Conservation (phyloP, 169 alveolate genomes). For the Plasmodium vinckei region DNA sequence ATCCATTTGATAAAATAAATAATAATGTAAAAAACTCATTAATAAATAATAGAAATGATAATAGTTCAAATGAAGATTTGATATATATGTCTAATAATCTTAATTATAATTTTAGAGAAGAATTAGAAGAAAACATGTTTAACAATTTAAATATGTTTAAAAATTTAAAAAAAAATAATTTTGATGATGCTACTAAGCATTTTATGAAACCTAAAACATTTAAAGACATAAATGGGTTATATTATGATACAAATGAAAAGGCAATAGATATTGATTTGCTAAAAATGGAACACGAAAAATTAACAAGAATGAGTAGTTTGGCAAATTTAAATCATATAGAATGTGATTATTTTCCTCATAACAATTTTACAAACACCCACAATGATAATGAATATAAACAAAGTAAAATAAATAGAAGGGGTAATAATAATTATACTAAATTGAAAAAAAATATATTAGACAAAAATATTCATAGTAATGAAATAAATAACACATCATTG, state of each 20-base stretch:
- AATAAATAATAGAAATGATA: conserved; percentile 1
- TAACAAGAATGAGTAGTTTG: conserved; percentile 3
- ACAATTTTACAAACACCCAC: neutral
- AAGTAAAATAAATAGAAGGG: neutral
- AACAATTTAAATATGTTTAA: conserved; percentile 51
- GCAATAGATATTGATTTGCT: conserved; percentile 36
- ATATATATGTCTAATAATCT: conserved; percentile 22
- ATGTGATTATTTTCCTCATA: conserved; percentile 6
- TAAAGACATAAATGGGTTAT: conserved; percentile 50
- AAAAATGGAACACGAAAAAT: conserved; percentile 66
- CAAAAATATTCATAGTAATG: neutral
- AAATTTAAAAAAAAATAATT: conserved; percentile 16
- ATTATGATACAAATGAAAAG: conserved; percentile 51
- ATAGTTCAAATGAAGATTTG: conserved; percentile 1
- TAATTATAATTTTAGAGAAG: conserved; percentile 42
- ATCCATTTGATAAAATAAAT: conserved; percentile 8
- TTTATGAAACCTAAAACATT: conserved; percentile 62
- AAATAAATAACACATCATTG: neutral
- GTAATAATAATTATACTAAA: conserved; percentile 11
- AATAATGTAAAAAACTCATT: conserved; percentile 1
- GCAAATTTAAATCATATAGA: neutral
- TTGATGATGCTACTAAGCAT: conserved; percentile 56
- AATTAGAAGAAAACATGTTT: conserved; percentile 65
- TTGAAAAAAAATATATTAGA: conserved; percentile 12
- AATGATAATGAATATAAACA: neutral